Evolutionary conservation across 345 rosid genomes (phyloP), one percentile per base, ranked within the genome.

Genomic region (Angophora floribunda): DNA sequence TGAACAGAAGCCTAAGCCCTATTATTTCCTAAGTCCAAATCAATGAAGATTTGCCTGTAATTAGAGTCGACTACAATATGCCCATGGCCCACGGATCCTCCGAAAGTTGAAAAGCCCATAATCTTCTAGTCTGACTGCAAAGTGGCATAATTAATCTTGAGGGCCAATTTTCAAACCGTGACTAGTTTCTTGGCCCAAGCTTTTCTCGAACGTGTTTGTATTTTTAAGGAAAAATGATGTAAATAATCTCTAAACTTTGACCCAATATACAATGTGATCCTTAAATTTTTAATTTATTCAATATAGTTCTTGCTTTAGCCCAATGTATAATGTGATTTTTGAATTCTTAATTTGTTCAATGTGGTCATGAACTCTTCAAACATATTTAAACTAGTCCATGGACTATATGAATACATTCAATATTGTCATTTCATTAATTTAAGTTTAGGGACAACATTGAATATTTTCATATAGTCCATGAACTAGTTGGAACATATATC

Each of bases 131-230:
- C 22, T 7, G 17, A n/a, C 30, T 14, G 14, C 44, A 7, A 19
- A 13, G 0, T 28, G 70, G 70, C 16, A 63, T 63, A 3, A 63
- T 59, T 28, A 59, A 26, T 59, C 65, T 59, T 59, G 26, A 26
- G 30, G 65, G 65, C 30, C 65, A 11, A 11, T 26, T 59, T 59
- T 59, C 65, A 22, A 59, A 59, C 7, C 30, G 14, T 26, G 11
- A 59, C 65, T 59, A 63, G 75, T n/a, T 63, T 63, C 32, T n/a
- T n/a, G 36, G 70, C 36, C 70, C 70, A 6, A 4, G 17, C 36
- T n/a, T 28, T 63, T n/a, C 70, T 3, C 0, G 16, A 63, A 0
- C 14, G 0, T 3, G 70, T 63, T 0, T 28, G 36, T 57, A 57
- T 57, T 57, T 26, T 55, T 11, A 0, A 55, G 22, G 28, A 5